phyloP scores from a whole-genome alignment of 1,284 basidiomycete species.

The Cryptococcus depauperatus region DNA sequence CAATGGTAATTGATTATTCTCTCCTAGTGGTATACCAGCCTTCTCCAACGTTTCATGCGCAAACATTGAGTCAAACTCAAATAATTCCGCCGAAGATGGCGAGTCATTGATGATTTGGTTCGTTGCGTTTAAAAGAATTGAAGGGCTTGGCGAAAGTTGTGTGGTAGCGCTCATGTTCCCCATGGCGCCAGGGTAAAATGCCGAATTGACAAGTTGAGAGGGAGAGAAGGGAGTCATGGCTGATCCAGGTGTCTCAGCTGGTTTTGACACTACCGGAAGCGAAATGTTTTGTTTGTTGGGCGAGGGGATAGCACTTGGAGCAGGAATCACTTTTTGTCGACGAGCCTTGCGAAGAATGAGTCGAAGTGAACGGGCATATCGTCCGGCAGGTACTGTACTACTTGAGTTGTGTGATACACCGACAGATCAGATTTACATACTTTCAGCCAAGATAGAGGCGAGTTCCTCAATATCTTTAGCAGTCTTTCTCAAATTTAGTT shows the following conservation, averaged over 20 bases:
- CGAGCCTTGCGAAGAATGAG: constrained; percentile 74
- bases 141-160: constrained; percentile 11
- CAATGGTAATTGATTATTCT: constrained; percentile 41
- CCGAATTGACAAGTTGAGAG: constrained; percentile 18
- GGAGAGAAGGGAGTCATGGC: constrained; percentile 17
- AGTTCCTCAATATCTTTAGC: constrained; percentile 69
- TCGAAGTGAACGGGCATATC: constrained; percentile 77
- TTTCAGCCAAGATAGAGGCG: constrained; percentile 62
- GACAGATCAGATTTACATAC: constrained; percentile 46
- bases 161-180: constrained; percentile 6
- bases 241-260: constrained; percentile 3
- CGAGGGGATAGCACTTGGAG: constrained; percentile 37
- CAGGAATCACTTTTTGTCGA: constrained; percentile 54
- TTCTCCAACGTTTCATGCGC: constrained; percentile 42
- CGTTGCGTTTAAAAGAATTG: constrained; percentile 23
- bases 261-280: too few species aligned
- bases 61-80: constrained; percentile 44
- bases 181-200: constrained; percentile 10
- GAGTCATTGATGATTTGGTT: constrained; percentile 39
- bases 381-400: constrained; percentile 67
- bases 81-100: constrained; percentile 35
- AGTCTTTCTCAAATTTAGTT: constrained; percentile 68
- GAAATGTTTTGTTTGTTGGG: constrained; percentile 17
- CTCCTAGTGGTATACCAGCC: constrained; percentile 37
- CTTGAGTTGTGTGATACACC: background rate